These are phyloP conservation scores for Vanrija humicola DNA, from an alignment of 1,284 basidiomycete genomes.

Conservation along the genomic window DNA sequence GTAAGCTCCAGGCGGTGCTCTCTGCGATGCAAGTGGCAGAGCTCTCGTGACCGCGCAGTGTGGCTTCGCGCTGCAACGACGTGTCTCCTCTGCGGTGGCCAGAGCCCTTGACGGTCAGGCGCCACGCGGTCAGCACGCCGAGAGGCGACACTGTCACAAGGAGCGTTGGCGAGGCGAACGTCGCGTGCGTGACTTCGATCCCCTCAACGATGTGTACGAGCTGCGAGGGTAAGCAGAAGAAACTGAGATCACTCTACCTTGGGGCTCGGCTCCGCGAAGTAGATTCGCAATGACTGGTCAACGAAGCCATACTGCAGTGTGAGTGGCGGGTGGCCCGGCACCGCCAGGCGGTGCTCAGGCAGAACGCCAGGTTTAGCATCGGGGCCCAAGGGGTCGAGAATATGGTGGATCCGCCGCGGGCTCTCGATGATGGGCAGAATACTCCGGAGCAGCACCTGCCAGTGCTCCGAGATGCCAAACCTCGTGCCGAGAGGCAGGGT, in stretches of 20 bases:
- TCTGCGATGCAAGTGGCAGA: slow-evolving; percentile 66
- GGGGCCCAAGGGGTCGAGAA: slow-evolving; percentile 17
- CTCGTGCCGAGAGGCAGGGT: slow-evolving; percentile 65
- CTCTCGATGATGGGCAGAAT: slow-evolving; percentile 50
- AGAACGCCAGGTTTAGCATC: slow-evolving; percentile 29
- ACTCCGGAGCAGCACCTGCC: slow-evolving; percentile 43
- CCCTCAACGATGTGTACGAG: slow-evolving; percentile 71
- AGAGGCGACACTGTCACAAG: slow-evolving; percentile 73
- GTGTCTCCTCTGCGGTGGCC: slow-evolving; percentile 35
- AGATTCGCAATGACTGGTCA: slow-evolving; percentile 36
- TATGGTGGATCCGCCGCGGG: slow-evolving; percentile 60
- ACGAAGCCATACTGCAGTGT: slow-evolving; percentile 46
- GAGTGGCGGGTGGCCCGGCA: slow-evolving; percentile 22
- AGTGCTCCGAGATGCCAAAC: slow-evolving; percentile 71
- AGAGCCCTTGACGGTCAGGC: slow-evolving; percentile 46
- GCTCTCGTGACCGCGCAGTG: slow-evolving; percentile 71
- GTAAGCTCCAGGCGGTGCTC: slow-evolving; percentile 75
- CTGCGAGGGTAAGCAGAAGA: slow-evolving; percentile 46
- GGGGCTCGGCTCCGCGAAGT: slow-evolving; percentile 42
- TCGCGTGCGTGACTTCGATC: slow-evolving; percentile 66
- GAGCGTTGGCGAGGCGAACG: slow-evolving; percentile 66
- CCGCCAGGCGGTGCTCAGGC: slow-evolving; percentile 25
- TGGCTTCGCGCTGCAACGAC: slow-evolving; percentile 58
- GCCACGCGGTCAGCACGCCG: slow-evolving; percentile 75
- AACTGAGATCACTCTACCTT: slow-evolving; percentile 7